Evolutionary conservation across 2,329 filamentous ascomycete genomes (phyloP).

Genomic region (Diaporthe citri): DNA sequence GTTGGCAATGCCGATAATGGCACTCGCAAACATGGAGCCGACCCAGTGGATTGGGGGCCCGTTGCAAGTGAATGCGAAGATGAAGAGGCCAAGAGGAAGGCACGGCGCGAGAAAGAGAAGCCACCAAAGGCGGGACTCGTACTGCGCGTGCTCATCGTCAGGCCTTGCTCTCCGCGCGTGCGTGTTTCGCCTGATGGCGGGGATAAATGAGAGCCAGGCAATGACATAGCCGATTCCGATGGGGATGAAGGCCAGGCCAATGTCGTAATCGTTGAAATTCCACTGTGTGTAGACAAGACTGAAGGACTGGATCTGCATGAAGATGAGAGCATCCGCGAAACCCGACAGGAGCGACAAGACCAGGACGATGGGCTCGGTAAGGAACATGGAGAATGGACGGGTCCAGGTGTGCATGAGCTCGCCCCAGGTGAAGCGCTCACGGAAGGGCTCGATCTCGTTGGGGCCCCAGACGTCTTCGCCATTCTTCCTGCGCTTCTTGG

Average conservation of each 20-base stretch:
- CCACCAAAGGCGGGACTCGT: conserved; percentile 76
- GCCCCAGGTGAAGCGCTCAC: conserved; percentile 67
- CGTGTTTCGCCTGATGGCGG: conserved; percentile 67
- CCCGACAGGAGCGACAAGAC: conserved; percentile 78
- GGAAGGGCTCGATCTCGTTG: conserved; percentile 75
- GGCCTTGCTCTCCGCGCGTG: conserved; percentile 63
- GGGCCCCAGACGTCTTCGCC: conserved; percentile 78
- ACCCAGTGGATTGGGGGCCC: conserved; percentile 77
- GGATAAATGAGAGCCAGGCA: conserved; percentile 71
- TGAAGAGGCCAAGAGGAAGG: conserved; percentile 75
- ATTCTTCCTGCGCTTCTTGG: conserved; percentile 77
- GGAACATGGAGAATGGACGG: conserved; percentile 79
- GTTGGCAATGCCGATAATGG: conserved; percentile 79
- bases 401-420: conserved; percentile 70
- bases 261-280: conserved; percentile 68
- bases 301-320: conserved; percentile 82
- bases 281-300: conserved; percentile 76
- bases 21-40: conserved; percentile 73
- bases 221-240: conserved; percentile 76
- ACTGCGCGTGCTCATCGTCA: conserved; percentile 71
- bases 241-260: conserved; percentile 74
- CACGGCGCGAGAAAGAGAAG: conserved; percentile 72
- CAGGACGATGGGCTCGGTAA: conserved; percentile 80
- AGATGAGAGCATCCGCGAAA: conserved; percentile 81
- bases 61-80: conserved; percentile 77